These are phyloP conservation scores for Saturnispora quitensis DNA, from an alignment of 805 yeast species.

Conservation along the genomic window DNA sequence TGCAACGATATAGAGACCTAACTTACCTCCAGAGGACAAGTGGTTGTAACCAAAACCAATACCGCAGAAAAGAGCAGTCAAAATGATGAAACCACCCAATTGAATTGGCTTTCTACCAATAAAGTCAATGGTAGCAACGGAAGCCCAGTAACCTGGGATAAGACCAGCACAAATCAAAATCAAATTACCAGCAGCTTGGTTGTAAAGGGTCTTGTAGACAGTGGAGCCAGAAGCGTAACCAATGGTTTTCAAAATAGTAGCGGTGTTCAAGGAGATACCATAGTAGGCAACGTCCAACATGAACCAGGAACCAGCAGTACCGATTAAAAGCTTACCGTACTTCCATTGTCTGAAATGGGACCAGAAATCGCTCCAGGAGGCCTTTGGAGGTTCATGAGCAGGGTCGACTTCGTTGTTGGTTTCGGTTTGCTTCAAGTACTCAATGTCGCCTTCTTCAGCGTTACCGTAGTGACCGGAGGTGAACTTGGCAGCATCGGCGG, in stretches of 20 bases:
- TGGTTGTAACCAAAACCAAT: conserved; percentile 81
- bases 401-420: conserved; percentile 27
- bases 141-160: conserved; percentile 86
- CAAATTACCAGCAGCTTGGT: conserved; percentile 85
- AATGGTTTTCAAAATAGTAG: conserved; percentile 69
- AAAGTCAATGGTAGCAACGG: conserved; percentile 71
- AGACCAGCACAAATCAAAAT: conserved; percentile 92
- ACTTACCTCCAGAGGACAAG: conserved; percentile 52
- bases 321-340: conserved; percentile 72
- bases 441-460: conserved; percentile 37
- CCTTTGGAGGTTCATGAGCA: conserved; percentile 58
- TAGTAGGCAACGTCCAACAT: conserved; percentile 83
- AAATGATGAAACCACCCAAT: conserved; percentile 60
- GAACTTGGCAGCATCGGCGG: conserved; percentile 47
- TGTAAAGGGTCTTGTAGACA: conserved; percentile 61
- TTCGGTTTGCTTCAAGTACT: conserved; percentile 38
- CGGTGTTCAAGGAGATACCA: conserved; percentile 79
- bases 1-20: conserved; percentile 69
- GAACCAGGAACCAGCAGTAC: conserved; percentile 92
- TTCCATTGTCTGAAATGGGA: conserved; percentile 78
- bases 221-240: conserved; percentile 71
- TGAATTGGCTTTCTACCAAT: conserved; percentile 84
- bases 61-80: conserved; percentile 65
- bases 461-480: conserved; percentile 42
- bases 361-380: conserved; percentile 66